These are phyloP conservation scores for Clarireedia homoeocarpa DNA, from an alignment of 2,329 filamentous ascomycete species.

Conservation along the genomic window DNA sequence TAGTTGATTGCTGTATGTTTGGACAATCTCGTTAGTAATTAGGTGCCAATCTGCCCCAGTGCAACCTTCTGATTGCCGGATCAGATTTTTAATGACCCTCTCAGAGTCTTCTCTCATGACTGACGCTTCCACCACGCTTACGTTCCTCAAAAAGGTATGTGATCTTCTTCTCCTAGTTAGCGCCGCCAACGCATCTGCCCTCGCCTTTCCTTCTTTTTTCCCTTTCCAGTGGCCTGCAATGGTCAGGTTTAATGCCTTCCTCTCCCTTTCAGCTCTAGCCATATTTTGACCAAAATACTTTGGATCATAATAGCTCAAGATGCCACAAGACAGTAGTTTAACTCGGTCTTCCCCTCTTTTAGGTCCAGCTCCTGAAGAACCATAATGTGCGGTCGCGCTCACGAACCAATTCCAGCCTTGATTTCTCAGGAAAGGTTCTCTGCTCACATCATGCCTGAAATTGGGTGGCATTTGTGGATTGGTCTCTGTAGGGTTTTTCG, in stretches of 20 bases:
- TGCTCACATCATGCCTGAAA: conserved; percentile 25
- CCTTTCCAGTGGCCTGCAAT: conserved; percentile 34
- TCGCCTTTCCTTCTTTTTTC: conserved; percentile 18
- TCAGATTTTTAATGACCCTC: conserved; percentile 23
- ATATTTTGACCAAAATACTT: conserved; percentile 28
- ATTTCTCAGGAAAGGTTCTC: conserved; percentile 35
- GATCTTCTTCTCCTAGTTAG: conserved; percentile 32
- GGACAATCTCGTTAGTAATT: conserved; percentile 36
- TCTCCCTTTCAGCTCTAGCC: conserved; percentile 30
- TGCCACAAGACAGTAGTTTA: conserved; percentile 34
- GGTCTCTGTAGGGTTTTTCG: conserved; percentile 24
- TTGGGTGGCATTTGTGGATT: conserved; percentile 31
- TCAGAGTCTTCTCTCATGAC: conserved; percentile 31
- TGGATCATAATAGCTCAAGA: conserved; percentile 39
- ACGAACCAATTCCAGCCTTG: conserved; percentile 39
- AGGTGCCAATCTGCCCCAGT: conserved; percentile 38
- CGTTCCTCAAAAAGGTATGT: conserved; percentile 30
- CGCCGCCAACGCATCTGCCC: conserved; percentile 27
- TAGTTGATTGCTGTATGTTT: conserved; percentile 32
- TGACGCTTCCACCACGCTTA: conserved; percentile 29
- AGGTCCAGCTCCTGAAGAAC: conserved; percentile 31
- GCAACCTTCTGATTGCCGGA: conserved; percentile 26
- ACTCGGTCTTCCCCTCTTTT: conserved; percentile 37
- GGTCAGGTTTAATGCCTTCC: conserved; percentile 35
- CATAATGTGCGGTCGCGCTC: conserved; percentile 37